These are phyloP conservation scores for Rhynchosporium secalis DNA, from an alignment of 2,329 filamentous ascomycete species.

Conservation along the genomic window DNA sequence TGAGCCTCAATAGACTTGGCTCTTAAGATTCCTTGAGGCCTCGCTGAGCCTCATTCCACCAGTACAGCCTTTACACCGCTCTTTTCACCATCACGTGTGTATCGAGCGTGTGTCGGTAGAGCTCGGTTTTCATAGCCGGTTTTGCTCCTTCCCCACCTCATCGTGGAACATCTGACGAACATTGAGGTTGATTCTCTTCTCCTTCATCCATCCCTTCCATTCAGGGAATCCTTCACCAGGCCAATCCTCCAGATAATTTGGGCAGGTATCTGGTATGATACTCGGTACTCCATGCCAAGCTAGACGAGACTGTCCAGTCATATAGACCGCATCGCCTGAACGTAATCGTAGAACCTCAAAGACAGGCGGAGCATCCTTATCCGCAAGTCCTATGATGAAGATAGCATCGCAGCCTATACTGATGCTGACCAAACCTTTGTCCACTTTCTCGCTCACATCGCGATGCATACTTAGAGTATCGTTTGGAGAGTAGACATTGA, in stretches of 20 bases:
- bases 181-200: conserved; percentile 89
- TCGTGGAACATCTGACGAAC: conserved; percentile 74
- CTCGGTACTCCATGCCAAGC: conserved; percentile 97
- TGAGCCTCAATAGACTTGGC: too few species aligned
- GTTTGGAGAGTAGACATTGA: conserved; percentile 88
- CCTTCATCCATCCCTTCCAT: conserved; percentile 86
- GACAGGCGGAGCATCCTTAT: conserved; percentile 16
- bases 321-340: conserved; percentile 88
- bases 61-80: too few species aligned
- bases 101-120: too few species aligned
- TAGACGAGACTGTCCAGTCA: conserved; percentile 78
- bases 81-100: too few species aligned
- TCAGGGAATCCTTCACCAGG: conserved; percentile 54
- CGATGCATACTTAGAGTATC: conserved; percentile 92
- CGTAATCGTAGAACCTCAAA: conserved; percentile 66
- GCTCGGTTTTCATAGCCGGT: too few species aligned
- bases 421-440: conserved; percentile 77
- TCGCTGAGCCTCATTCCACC: too few species aligned
- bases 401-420: conserved; percentile 88
- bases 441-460: conserved; percentile 84
- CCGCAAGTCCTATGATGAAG: conserved; percentile 73
- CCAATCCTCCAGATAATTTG: conserved; percentile 72
- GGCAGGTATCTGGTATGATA: conserved; percentile 77
- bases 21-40: too few species aligned
- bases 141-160: conserved; percentile 36